Conservation (phyloP, 495 filamentous ascomycete genomes). For the Talaromyces ruber region DNA sequence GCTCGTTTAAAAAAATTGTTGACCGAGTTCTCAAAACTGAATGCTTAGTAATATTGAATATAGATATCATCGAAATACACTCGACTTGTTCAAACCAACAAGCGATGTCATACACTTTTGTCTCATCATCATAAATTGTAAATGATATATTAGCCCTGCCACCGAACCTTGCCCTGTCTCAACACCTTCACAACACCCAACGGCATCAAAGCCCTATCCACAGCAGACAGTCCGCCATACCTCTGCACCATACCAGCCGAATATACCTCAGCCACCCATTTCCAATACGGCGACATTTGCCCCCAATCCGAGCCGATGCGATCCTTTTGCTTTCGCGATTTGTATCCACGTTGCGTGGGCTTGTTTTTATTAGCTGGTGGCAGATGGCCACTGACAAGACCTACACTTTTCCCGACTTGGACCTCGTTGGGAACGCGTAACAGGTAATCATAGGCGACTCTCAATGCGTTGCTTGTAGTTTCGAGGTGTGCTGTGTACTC, state of each 20-base stretch:
- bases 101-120: not conserved
- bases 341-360: not conserved
- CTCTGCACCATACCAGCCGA: conserved; percentile 46
- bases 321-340: not conserved
- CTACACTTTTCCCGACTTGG: conserved; percentile 19
- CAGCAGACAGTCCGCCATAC: conserved; percentile 56
- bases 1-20: conserved; percentile 43
- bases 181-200: conserved; percentile 59
- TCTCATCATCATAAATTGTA: not conserved
- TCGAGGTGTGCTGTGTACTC: conserved; percentile 47
- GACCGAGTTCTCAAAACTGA: conserved; percentile 15
- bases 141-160: conserved; percentile 36
- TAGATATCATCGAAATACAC: not conserved
- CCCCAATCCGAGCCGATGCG: conserved; percentile 24
- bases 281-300: conserved; percentile 49
- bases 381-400: conserved; percentile 17
- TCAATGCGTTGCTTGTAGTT: conserved; percentile 25
- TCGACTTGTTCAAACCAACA: not conserved
- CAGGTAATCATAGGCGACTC: conserved; percentile 26
- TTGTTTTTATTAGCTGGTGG: conserved; percentile 15
- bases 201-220: conserved; percentile 51
- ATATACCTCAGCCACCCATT: conserved; percentile 54
- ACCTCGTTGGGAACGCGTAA: conserved; percentile 28
- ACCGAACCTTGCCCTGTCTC: conserved; percentile 48
- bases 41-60: conserved; percentile 1